Conservation (phyloP, 495 filamentous ascomycete species). For the Daldinia concentrica region DNA sequence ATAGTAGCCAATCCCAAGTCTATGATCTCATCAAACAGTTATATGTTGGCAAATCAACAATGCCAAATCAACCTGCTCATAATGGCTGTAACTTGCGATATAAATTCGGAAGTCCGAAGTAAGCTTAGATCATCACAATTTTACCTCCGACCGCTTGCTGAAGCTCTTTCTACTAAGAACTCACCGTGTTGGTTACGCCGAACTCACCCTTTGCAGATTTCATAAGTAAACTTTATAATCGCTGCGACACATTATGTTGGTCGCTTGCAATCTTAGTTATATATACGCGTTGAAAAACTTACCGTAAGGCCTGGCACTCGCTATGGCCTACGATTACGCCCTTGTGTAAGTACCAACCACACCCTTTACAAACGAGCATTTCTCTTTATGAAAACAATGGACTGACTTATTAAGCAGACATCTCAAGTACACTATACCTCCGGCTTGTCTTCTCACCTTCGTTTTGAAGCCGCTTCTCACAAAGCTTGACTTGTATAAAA, state of each 20-base stretch:
- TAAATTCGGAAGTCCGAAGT: slow-evolving; percentile 27
- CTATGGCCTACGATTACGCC: slow-evolving; percentile 74
- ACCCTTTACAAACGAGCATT: background rate
- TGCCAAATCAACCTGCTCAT: background rate
- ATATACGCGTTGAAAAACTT: slow-evolving; percentile 12
- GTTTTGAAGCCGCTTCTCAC: slow-evolving; percentile 67
- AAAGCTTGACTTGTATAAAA: slow-evolving; percentile 65
- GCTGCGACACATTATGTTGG: background rate
- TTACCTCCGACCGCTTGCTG: slow-evolving; percentile 4
- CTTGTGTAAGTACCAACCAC: slow-evolving; percentile 68
- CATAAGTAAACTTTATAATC: slow-evolving; percentile 35
- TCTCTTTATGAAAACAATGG: background rate
- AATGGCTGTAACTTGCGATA: background rate
- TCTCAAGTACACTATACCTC: slow-evolving; percentile 72
- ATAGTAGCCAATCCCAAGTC: slow-evolving; percentile 1
- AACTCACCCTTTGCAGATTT: slow-evolving; percentile 2
- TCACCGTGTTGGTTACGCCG: background rate
- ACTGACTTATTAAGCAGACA: slow-evolving; percentile 56
- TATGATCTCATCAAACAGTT: slow-evolving; percentile 11
- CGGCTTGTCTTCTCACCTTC: slow-evolving; percentile 64
- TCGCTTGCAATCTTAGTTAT: background rate
- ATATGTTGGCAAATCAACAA: background rate
- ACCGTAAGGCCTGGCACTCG: slow-evolving; percentile 20
- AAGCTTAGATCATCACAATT: slow-evolving; percentile 6
- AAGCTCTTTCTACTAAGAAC: background rate